Evolutionary conservation across 352 stramenopile species (phyloP), one percentile per base, ranked within the genome.

Genomic region (Phytophthora vignae): DNA sequence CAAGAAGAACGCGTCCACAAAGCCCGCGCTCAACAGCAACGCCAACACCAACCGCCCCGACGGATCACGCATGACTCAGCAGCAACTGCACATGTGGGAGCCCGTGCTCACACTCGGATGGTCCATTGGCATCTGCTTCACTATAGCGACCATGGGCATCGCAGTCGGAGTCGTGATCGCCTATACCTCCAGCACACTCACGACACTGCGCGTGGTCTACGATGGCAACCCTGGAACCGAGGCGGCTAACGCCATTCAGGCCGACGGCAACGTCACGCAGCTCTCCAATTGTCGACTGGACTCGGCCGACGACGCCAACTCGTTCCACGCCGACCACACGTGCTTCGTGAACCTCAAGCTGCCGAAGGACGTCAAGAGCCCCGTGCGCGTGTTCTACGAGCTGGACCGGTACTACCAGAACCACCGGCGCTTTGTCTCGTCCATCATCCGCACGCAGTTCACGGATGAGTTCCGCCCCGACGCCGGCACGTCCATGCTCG

Each of bases 351-450:
- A 69, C 1, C 74, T 92, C 60, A 93, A 71, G 54, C 73, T 94
- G 17, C 65, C 75, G 10, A 75, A 83, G 40, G 75, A 83, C 27
- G 68, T 94, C 38, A 55, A 63, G 7, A 72, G 66, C 9, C 60
- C 70, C 4, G 75, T 72, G 1, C 69, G 84, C 56, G 64, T 94
- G 4, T 93, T 86, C 64, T 94, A 94, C 61, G 85, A 93, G 64
- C 58, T 94, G 33, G 48, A 83, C 55, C 73, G 74, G 21, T 92
- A 82, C 67, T 84, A 90, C 68, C 87, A 94, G 76, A 83, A 90
- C 70, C 87, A 94, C 65, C 81, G 87, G 3, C 85, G 87, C 60
- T 92, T 90, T 60, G 84, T 93, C 21, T 88, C 82, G 29, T 93
- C 85, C n/a, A 78, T 90, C 46, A 77, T 90, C 10, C 77, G 77